Evolutionary conservation across 2,329 filamentous ascomycete species (phyloP), one percentile per base, ranked within the genome.

Genomic region (Aspergillus novoparasiticus): DNA sequence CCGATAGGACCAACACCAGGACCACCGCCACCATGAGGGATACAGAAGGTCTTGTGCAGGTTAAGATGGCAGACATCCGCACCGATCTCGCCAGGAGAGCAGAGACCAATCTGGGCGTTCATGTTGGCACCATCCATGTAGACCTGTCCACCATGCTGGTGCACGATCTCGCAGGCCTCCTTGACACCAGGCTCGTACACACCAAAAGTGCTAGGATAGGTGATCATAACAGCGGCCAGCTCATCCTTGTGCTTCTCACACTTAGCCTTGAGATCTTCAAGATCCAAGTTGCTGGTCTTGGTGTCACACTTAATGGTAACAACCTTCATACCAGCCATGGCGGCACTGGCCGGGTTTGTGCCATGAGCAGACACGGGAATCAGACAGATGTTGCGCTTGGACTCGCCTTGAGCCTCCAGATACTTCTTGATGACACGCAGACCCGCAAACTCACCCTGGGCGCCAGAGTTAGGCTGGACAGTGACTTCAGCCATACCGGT

Each of bases 61-160:
- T 98, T 98, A 64, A 98, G 84, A 82, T 97, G 94, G 85, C 94
- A 98, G 45, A 97, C 94, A 76, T 98, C 94, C 34, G 94, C 94
- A 23, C 94, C 94, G 69, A 98, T 96, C 77, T 96, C 93, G 45
- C 94, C 94, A 1, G 94, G 94, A 0, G 93, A 96, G 82, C 93
- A 97, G 12, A 98, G 86, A 14, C 94, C 94, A 67, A 98, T 97
- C 79, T 98, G 94, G 21, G 94, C 94, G 75, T 97, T 98, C 93
- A 97, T 95, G 82, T 98, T 98, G 68, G 94, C 94, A 55, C 94
- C 94, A 76, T 98, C 94, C 94, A 98, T 97, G 83, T 97, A 98
- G 19, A 98, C 94, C 75, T 96, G 92, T 11, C 94, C 94, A 58
- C 94, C 94, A 74, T 96, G 83, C 67, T 90, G 80, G 81, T 98